Conservation (phyloP, 306 rosid genomes). For the Dalbergia cochinchinensis region DNA sequence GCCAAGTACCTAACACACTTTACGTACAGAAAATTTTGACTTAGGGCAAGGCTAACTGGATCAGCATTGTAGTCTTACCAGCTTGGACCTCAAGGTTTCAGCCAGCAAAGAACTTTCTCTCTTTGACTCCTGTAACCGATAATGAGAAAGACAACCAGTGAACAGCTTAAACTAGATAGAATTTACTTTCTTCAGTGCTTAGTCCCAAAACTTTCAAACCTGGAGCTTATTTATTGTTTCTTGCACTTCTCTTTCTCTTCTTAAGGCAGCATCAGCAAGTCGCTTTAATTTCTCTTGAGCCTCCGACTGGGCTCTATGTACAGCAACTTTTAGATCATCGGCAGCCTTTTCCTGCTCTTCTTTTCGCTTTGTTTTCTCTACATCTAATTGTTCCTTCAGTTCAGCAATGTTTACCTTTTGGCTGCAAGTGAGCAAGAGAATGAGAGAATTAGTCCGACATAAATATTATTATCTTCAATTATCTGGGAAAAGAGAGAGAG, state of each 20-base stretch:
- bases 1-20: neutral
- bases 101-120: conserved; percentile 70
- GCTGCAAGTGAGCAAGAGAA: conserved; percentile 51
- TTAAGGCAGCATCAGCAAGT: conserved; percentile 65
- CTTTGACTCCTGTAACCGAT: conserved; percentile 75
- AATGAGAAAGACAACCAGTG: conserved; percentile 31
- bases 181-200: conserved; percentile 5
- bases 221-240: conserved; percentile 82
- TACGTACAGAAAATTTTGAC: conserved; percentile 14
- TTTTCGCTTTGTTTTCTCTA: conserved; percentile 78
- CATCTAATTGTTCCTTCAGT: conserved; percentile 78
- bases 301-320: conserved; percentile 80
- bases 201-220: conserved; percentile 57
- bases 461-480: conserved; percentile 15
- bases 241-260: conserved; percentile 80
- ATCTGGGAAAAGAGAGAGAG: neutral
- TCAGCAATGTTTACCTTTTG: conserved; percentile 82
- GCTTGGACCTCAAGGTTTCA: conserved; percentile 86
- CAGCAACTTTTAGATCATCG: conserved; percentile 82
- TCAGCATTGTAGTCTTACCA: conserved; percentile 63
- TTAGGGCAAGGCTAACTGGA: conserved; percentile 23
- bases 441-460: conserved; percentile 33
- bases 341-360: conserved; percentile 92
- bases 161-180: conserved; percentile 32
- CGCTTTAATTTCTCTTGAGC: conserved; percentile 85